Evolutionary conservation across 805 yeast genomes (phyloP), one percentile per base, ranked within the genome.

Genomic region (Schizosaccharomyces pombe): DNA sequence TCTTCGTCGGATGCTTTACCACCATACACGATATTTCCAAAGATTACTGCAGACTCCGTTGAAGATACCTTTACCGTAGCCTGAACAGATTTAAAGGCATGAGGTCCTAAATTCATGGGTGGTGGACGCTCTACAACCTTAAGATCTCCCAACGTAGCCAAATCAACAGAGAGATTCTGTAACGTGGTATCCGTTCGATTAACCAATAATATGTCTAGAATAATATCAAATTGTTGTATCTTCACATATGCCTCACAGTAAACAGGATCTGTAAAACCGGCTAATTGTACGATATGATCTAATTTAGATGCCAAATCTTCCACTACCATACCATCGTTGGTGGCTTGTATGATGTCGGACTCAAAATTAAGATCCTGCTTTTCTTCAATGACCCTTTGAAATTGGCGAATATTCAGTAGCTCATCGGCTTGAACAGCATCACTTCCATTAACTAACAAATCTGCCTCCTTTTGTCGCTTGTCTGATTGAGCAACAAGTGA

Each of bases 241-340:
- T 84, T 84, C 60, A 91, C 85, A 63, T 82, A 85, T 0, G 96
- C 98, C 70, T 91, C 99, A 5, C 95, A 97, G 65, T 91, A 91
- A 33, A 91, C 93, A 22, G 97, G 94, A 66, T 91, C 99, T 0
- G 95, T 83, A 68, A 86, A 91, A 16, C 99, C 99, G n/a, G 98
- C 89, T 60, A 91, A 75, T 65, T 85, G 97, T 53, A 85, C 79
- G 62, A 93, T 83, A 67, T 85, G 86, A 67, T 78, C 82, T 63
- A 91, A 75, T 68, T 85, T 82, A 1, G 95, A 85, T 4, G 83
- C 69, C 52, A 78, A 30, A 28, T 56, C 72, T 59, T 73, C 75
- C 5, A 73, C 66, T 31, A 72, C 69, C 29, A 72, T 69, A 34
- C 72, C 75, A 5, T 73, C 68, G 5, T 63, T 63, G 4, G 75